Evolutionary conservation across 768 basidiomycete species (phyloP), one percentile per base, ranked within the genome.

Genomic region (Mrakia hoshinonis): DNA sequence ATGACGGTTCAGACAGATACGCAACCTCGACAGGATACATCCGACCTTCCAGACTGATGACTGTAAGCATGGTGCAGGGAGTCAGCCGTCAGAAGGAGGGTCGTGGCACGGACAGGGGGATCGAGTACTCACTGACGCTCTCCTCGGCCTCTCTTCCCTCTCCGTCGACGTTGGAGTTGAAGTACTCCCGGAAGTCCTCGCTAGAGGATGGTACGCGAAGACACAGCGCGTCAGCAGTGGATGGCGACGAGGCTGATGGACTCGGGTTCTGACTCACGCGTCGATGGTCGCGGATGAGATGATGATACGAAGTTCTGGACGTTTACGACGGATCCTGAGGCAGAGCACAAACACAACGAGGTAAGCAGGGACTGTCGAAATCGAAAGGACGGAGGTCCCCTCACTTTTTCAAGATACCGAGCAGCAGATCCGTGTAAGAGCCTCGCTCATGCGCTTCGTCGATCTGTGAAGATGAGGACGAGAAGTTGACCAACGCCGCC

Each of bases 381-480:
- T 38, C 12, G 46, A 24, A n/a, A 15, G 34, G 47, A 76, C 29
- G 72, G 61, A 58, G 9, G 31, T 58, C 34, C 55, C 75, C 83
- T 46, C 55, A 94, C 94, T 98, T 98, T 82, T 96, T 95, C 60
- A 99, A 80, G 22, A 97, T 81, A 0, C 95, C 95, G 1, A 99
- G 83, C 1, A 99, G 81, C 12, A 99, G 81, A 78, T 99, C 96
- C 0, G 94, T 97, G 78, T 97, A 95, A n/a, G 92, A 83, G 76
- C 92, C 91, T 43, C 96, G 83, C 78, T 99, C 96, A 78, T 99
- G 96, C 0, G 92, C 96, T 82, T 98, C 96, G 76, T 99, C 96
- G 60, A 99, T 88, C 93, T 95, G 46, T 13, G 65, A 38, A 7
- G 36, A 51, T 38, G 10, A 4, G 6, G 18, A 36, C 49, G 24